Evolutionary conservation across 169 alveolate genomes (phyloP).

Genomic region (Plasmodium malariae): DNA sequence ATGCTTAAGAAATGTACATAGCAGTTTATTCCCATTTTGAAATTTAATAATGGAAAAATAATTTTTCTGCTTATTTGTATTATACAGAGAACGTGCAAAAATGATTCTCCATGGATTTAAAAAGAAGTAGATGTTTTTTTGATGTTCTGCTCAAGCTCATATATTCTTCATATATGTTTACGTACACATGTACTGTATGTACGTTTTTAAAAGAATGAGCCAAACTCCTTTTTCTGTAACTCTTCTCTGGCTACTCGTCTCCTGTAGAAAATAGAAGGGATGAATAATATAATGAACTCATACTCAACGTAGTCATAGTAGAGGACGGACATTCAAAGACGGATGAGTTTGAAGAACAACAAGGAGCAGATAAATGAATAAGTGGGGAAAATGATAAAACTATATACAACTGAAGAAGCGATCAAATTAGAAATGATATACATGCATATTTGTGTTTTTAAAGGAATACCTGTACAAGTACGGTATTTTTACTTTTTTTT

Average conservation of each 20-base stretch:
- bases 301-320: no score
- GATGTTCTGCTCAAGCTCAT: neutral
- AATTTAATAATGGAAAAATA: neutral
- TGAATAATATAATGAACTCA: no score
- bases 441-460: no score
- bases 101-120: constrained; percentile 47
- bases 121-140: constrained; percentile 16
- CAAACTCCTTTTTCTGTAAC: constrained; percentile 73
- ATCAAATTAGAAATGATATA: no score
- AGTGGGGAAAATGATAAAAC: no score
- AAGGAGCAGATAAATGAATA: no score
- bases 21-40: neutral
- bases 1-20: neutral
- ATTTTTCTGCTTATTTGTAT: neutral
- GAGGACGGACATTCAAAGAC: no score
- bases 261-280: constrained; percentile 15
- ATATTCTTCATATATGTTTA: neutral
- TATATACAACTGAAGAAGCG: no score
- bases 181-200: neutral
- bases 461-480: constrained; percentile 72
- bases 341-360: no score
- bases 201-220: constrained; percentile 60
- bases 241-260: constrained; percentile 68
- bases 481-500: constrained; percentile 60
- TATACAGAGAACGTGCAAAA: constrained; percentile 46